Conservation (phyloP, 2,329 filamentous ascomycete species). For the Penicillium sp. region DNA sequence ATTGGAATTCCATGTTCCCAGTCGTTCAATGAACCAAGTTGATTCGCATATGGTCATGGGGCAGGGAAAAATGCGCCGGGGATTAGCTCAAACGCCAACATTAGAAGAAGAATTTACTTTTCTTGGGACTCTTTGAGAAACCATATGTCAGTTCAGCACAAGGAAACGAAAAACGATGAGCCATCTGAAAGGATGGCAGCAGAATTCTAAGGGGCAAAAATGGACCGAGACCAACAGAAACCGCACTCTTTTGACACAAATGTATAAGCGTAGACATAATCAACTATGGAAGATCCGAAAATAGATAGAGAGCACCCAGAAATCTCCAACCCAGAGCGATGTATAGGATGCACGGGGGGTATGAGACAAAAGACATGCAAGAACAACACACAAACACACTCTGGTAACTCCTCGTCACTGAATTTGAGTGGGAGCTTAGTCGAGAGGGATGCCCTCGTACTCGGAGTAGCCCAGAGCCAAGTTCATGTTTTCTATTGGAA, state of each 20-base stretch:
- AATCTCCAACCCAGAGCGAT: constrained; percentile 23
- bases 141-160: background rate
- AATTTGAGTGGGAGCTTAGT: constrained; percentile 28
- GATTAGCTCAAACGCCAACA: background rate
- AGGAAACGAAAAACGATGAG: background rate
- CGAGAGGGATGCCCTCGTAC: constrained; percentile 72
- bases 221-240: constrained; percentile 1
- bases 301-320: constrained; percentile 8
- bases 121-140: background rate
- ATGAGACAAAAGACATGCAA: constrained; percentile 20
- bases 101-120: background rate
- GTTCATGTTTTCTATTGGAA: constrained; percentile 73
- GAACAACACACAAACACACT: constrained; percentile 7
- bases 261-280: constrained; percentile 10
- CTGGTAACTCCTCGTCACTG: constrained; percentile 5
- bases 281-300: constrained; percentile 19
- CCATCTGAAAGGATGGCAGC: background rate
- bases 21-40: background rate
- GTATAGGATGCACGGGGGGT: constrained; percentile 24
- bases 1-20: too few species aligned
- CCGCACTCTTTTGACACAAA: constrained; percentile 8
- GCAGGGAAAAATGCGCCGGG: background rate
- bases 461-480: constrained; percentile 78
- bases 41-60: background rate
- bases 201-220: background rate